Evolutionary conservation across 495 filamentous ascomycete species (phyloP).

Genomic region (Cairneyella variabilis): DNA sequence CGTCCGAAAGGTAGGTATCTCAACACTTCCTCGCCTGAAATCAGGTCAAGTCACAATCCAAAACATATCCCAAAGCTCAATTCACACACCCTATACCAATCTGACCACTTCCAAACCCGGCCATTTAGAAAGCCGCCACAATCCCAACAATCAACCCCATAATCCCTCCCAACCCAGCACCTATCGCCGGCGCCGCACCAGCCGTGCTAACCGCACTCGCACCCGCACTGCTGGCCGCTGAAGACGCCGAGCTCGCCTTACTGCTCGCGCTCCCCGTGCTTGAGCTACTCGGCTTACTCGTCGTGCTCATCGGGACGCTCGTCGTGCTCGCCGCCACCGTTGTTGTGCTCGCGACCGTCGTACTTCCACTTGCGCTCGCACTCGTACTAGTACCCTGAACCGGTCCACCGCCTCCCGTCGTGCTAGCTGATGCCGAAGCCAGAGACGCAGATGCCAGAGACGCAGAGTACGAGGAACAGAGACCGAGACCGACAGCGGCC

Average conservation of each 20-base stretch:
- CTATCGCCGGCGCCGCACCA: not conserved
- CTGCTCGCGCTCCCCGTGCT: not conserved
- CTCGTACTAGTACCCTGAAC: too few species aligned
- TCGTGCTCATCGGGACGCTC: not conserved
- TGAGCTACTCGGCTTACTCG: not conserved
- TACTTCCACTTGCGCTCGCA: too few species aligned
- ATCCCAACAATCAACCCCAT: not conserved
- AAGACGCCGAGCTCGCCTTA: not conserved
- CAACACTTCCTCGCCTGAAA: too few species aligned
- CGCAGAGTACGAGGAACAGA: not conserved
- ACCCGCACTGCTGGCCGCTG: not conserved
- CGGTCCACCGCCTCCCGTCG: too few species aligned
- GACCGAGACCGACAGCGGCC: not conserved
- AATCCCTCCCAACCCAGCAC: not conserved
- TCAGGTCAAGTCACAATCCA: too few species aligned
- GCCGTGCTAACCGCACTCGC: not conserved
- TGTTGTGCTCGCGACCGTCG: too few species aligned
- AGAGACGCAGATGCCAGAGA: not conserved
- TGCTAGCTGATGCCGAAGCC: not conserved
- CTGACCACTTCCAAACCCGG: not conserved
- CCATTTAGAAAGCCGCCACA: not conserved
- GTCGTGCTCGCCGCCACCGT: not conserved
- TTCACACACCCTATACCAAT: too few species aligned
- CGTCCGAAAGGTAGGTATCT: too few species aligned
- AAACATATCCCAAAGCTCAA: too few species aligned